A percentile compares a stretch with the other conserved stretches of the same genome.
These are phyloP conservation scores for Glycyrrhiza uralensis DNA, from an alignment of 306 rosid genomes.

Conservation along the genomic window DNA sequence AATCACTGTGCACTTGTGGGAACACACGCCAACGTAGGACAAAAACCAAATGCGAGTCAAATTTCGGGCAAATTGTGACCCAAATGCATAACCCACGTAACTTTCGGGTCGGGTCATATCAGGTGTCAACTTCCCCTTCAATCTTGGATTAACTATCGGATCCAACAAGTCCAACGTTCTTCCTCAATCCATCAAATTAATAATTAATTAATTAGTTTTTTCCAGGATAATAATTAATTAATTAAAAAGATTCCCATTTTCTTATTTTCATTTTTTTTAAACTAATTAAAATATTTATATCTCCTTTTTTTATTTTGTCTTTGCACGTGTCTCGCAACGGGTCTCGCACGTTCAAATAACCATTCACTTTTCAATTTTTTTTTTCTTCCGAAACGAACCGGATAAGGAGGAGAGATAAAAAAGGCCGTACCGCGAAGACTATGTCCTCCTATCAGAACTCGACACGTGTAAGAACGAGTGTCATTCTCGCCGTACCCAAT, in stretches of 20 bases:
- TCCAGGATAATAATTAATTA: too few relatives aligned
- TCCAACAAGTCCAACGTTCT: slow-evolving; percentile 22
- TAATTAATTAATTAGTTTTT: not conserved
- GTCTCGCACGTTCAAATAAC: not conserved
- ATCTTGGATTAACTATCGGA: slow-evolving; percentile 39
- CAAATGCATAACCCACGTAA: slow-evolving; percentile 14
- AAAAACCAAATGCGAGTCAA: slow-evolving; percentile 22
- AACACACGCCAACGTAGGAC: slow-evolving; percentile 27
- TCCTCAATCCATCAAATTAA: slow-evolving; percentile 16
- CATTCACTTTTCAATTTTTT: too few relatives aligned
- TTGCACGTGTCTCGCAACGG: slow-evolving; percentile 34
- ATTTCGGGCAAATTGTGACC: slow-evolving; percentile 34
- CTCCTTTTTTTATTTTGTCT: not conserved
- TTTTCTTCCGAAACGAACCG: not conserved
- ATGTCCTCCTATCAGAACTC: not conserved
- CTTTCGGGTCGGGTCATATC: slow-evolving; percentile 8
- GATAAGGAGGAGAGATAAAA: slow-evolving; percentile 2
- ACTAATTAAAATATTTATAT: not conserved
- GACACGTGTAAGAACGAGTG: slow-evolving; percentile 19
- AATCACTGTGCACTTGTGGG: slow-evolving; percentile 36
- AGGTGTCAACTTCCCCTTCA: slow-evolving; percentile 26
- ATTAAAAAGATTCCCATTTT: not conserved
- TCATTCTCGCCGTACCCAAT: not conserved
- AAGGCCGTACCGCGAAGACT: not conserved
- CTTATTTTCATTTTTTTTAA: not conserved